A percentile compares a stretch with the other conserved stretches of the same genome.
Conservation (phyloP, 139 green algal genomes). For the Microglena sp. region DNA sequence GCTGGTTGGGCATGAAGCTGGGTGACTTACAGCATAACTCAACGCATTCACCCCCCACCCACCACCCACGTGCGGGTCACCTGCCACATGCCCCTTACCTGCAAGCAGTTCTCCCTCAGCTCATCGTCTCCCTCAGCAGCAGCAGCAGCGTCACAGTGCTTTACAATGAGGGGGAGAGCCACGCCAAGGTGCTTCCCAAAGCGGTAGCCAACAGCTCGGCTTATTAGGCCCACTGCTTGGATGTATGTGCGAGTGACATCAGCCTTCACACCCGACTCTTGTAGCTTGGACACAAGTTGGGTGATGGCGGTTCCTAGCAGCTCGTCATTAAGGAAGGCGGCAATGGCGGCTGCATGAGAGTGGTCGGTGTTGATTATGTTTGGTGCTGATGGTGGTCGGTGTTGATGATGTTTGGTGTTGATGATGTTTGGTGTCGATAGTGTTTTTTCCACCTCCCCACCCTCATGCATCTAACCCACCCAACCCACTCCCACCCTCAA, state of each 20-base stretch:
- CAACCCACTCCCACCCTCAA: too few species aligned
- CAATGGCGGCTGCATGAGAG: slow-evolving; percentile 47
- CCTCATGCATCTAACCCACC: too few species aligned
- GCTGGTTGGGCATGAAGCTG: too few species aligned
- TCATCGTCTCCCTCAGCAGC: slow-evolving; percentile 69
- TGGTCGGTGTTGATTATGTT: too few species aligned
- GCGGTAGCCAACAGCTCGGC: slow-evolving; percentile 54
- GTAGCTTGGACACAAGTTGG: slow-evolving; percentile 43
- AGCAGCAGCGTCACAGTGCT: slow-evolving; percentile 34
- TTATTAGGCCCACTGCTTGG: slow-evolving; percentile 61
- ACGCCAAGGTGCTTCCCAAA: slow-evolving; percentile 60
- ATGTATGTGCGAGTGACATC: slow-evolving; percentile 63
- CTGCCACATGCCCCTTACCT: too few species aligned
- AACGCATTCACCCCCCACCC: too few species aligned
- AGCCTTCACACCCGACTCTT: slow-evolving; percentile 29
- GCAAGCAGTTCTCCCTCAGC: slow-evolving; percentile 71
- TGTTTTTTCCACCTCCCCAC: too few species aligned
- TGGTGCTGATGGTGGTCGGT: too few species aligned
- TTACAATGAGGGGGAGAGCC: slow-evolving; percentile 59
- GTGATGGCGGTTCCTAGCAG: slow-evolving; percentile 39
- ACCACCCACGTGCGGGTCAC: too few species aligned
- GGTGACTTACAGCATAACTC: too few species aligned
- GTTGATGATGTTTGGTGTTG: too few species aligned
- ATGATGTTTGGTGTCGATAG: too few species aligned
- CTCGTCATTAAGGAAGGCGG: slow-evolving; percentile 42